phyloP scores from a whole-genome alignment of 257 asterid genomes.

The Cynanchum wilfordii region DNA sequence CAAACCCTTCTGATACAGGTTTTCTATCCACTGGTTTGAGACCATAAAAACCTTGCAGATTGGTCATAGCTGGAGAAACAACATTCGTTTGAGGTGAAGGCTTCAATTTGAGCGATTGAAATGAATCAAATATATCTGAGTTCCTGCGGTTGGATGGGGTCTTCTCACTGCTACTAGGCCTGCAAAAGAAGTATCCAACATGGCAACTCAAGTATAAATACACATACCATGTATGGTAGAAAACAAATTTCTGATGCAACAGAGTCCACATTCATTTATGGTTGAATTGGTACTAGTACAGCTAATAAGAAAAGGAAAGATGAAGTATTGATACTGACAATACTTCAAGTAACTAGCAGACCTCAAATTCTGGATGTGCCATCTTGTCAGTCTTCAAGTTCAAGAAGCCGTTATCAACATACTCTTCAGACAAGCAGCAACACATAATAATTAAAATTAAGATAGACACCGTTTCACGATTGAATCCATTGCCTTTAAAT shows the following conservation, averaged over 20 bases:
- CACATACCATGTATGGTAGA: not conserved
- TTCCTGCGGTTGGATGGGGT: constrained; percentile 40
- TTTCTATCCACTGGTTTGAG: constrained; percentile 37
- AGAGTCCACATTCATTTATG: not conserved
- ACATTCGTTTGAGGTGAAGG: constrained; percentile 47
- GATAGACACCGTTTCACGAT: not conserved
- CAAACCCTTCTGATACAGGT: constrained; percentile 42
- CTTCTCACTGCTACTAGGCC: constrained; percentile 54
- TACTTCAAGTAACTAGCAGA: too few species aligned
- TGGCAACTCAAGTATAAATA: not conserved
- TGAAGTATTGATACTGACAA: too few species aligned
- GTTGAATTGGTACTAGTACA: too few species aligned
- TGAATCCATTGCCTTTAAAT: not conserved
- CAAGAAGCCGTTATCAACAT: too few species aligned
- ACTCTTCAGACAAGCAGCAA: not conserved
- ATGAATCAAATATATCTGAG: constrained; percentile 69
- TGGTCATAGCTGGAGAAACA: constrained; percentile 59
- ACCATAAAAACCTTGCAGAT: constrained; percentile 54
- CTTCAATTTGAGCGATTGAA: constrained; percentile 62
- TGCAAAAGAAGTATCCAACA: constrained; percentile 35
- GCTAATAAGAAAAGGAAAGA: too few species aligned
- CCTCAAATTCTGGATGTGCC: too few species aligned
- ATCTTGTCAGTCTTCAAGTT: too few species aligned
- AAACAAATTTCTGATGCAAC: not conserved
- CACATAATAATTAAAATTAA: not conserved